These are phyloP conservation scores for Ustilago xerochloae DNA, from an alignment of 1,284 basidiomycete species.

Conservation along the genomic window DNA sequence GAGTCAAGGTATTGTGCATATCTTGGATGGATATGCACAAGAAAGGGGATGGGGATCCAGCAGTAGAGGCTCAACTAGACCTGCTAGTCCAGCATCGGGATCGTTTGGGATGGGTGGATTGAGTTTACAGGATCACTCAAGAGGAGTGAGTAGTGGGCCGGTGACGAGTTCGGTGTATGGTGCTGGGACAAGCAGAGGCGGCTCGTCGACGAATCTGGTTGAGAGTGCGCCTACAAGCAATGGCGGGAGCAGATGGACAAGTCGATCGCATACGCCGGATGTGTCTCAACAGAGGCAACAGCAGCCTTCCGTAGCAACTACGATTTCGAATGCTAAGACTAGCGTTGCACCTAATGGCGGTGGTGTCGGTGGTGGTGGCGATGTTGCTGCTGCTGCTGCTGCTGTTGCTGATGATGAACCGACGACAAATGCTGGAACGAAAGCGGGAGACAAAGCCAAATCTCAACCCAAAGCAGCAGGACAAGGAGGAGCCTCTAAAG, in stretches of 20 bases:
- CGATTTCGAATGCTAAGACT: background rate
- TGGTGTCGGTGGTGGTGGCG: background rate
- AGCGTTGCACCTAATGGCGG: background rate
- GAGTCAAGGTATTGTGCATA: conserved; percentile 54
- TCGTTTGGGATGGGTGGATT: conserved; percentile 31
- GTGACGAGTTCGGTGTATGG: conserved; percentile 17
- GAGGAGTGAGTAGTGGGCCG: background rate
- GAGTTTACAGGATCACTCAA: conserved; percentile 24
- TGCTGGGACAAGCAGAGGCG: conserved; percentile 22
- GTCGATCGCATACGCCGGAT: conserved; percentile 43
- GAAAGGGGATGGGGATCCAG: conserved; percentile 44
- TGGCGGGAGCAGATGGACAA: conserved; percentile 46
- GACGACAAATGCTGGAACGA: background rate
- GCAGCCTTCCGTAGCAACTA: conserved; percentile 1
- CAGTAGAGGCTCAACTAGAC: conserved; percentile 41
- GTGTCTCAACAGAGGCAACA: background rate
- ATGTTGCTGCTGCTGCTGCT: background rate
- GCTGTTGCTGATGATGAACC: background rate
- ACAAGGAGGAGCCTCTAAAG: background rate
- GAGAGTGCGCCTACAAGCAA: conserved; percentile 28
- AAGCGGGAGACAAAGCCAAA: background rate
- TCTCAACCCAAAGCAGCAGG: background rate
- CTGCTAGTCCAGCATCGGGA: conserved; percentile 28
- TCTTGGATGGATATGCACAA: conserved; percentile 56
- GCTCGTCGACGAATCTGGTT: conserved; percentile 17